phyloP scores from a whole-genome alignment of 768 basidiomycete genomes.

The Galerina marginata region DNA sequence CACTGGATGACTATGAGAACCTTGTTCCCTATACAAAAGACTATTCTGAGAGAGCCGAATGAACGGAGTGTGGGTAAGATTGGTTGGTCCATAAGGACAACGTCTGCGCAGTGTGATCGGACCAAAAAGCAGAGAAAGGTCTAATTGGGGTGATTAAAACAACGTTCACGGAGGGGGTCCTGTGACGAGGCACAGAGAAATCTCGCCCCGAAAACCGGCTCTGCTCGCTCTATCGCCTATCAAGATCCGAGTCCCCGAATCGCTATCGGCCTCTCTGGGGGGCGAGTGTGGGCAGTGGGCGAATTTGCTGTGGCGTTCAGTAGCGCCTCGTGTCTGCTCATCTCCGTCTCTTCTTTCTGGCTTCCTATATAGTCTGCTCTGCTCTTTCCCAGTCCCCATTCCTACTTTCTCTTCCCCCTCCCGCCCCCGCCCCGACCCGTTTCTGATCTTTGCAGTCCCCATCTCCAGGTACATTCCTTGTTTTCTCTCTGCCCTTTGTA shows the following conservation, averaged over 20 bases:
- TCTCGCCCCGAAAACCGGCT: neutral
- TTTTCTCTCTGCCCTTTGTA: constrained; percentile 27
- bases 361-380: constrained; percentile 30
- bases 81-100: constrained; percentile 20
- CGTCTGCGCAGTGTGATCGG: constrained; percentile 29
- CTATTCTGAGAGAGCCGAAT: constrained; percentile 6
- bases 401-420: constrained; percentile 33
- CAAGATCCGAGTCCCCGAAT: too few relatives aligned
- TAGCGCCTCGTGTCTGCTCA: constrained; percentile 9
- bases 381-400: constrained; percentile 32
- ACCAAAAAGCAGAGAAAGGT: constrained; percentile 16
- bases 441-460: constrained; percentile 46
- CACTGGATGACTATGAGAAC: constrained; percentile 18
- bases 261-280: neutral
- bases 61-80: constrained; percentile 16
- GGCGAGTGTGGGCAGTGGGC: constrained; percentile 11
- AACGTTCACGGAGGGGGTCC: constrained; percentile 40
- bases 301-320: constrained; percentile 5
- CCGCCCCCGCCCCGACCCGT: constrained; percentile 32
- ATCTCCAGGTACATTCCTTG: constrained; percentile 25
- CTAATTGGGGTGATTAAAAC: constrained; percentile 46
- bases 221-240: too few relatives aligned
- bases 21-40: constrained; percentile 14
- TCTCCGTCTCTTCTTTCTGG: too few relatives aligned
- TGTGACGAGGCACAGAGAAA: constrained; percentile 17